Conservation (phyloP, 495 filamentous ascomycete species). For the Barbatosphaeria neglecta region DNA sequence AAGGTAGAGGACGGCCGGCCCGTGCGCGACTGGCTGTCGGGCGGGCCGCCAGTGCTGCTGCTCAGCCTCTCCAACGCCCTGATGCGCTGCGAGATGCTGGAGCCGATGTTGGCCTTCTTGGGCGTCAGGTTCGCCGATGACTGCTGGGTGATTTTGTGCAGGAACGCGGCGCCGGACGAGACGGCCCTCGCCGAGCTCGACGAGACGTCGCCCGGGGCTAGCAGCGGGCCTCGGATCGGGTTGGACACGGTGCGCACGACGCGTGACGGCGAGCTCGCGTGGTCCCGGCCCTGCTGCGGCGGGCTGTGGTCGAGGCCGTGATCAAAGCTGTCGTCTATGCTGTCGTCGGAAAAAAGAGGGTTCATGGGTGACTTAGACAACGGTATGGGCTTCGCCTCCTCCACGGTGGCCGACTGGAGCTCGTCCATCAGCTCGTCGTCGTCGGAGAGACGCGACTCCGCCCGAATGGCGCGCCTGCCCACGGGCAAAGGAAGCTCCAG, state of each 20-base stretch:
- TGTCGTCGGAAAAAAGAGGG: conserved; percentile 43
- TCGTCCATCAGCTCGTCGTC: conserved; percentile 89
- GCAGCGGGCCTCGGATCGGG: conserved; percentile 29
- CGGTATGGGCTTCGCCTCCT: conserved; percentile 72
- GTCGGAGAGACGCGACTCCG: conserved; percentile 56
- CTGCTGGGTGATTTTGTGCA: conserved; percentile 37
- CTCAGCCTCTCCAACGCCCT: conserved; percentile 75
- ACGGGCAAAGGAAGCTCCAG: conserved; percentile 14
- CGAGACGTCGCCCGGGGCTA: conserved; percentile 26
- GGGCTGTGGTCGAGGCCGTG: conserved; percentile 19
- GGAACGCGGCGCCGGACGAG: conserved; percentile 32
- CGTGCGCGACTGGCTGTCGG: conserved; percentile 9
- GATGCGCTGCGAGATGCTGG: conserved; percentile 81
- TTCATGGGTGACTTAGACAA: conserved; percentile 78
- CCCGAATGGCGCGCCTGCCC: conserved; percentile 39
- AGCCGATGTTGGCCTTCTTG: conserved; percentile 73
- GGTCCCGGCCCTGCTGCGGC: conserved; percentile 17
- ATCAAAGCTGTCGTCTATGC: no score
- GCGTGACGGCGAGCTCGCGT: conserved; percentile 7
- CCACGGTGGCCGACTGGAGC: conserved; percentile 66
- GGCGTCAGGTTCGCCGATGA: conserved; percentile 34
- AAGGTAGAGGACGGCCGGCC: conserved; percentile 31
- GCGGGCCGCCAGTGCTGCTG: conserved; percentile 16
- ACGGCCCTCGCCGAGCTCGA: conserved; percentile 30
- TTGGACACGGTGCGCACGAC: conserved; percentile 34